Evolutionary conservation across 805 yeast species (phyloP).

Genomic region (Cyberlindnera mycetangii): DNA sequence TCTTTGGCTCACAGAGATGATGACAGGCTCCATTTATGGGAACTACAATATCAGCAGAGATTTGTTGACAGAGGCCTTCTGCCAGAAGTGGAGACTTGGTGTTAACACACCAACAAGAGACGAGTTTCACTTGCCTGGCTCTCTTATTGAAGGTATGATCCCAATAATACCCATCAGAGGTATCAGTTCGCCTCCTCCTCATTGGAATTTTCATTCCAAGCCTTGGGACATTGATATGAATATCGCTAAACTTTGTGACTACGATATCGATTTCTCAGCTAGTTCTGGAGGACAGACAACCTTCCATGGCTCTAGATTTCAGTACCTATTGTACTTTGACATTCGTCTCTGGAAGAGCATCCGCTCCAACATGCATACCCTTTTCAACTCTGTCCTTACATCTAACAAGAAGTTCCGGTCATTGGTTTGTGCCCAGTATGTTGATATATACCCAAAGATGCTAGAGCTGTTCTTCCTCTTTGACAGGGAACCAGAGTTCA

Average conservation of each 20-base stretch:
- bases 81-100: conserved; percentile 63
- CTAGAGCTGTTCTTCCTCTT: conserved; percentile 64
- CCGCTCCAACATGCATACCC: conserved; percentile 55
- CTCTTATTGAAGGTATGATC: conserved; percentile 16
- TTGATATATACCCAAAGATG: conserved; percentile 75
- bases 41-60: conserved; percentile 46
- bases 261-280: conserved; percentile 25
- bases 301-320: conserved; percentile 40
- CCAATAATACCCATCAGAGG: conserved; percentile 10
- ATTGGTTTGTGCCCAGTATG: conserved; percentile 72
- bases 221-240: conserved; percentile 46
- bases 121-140: conserved; percentile 5
- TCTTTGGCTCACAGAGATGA: conserved; percentile 59
- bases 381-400: conserved; percentile 62
- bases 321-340: conserved; percentile 53
- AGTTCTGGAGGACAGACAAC: neutral
- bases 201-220: conserved; percentile 40
- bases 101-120: conserved; percentile 20
- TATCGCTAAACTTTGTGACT: conserved; percentile 46
- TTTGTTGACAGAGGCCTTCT: conserved; percentile 53
- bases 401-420: conserved; percentile 55
- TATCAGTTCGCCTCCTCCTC: conserved; percentile 1
- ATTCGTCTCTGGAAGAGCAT: conserved; percentile 67
- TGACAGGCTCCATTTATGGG: conserved; percentile 51
- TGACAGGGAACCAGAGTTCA: conserved; percentile 79